Evolutionary conservation across 1,284 basidiomycete genomes (phyloP).

Genomic region (Malassezia slooffiae): DNA sequence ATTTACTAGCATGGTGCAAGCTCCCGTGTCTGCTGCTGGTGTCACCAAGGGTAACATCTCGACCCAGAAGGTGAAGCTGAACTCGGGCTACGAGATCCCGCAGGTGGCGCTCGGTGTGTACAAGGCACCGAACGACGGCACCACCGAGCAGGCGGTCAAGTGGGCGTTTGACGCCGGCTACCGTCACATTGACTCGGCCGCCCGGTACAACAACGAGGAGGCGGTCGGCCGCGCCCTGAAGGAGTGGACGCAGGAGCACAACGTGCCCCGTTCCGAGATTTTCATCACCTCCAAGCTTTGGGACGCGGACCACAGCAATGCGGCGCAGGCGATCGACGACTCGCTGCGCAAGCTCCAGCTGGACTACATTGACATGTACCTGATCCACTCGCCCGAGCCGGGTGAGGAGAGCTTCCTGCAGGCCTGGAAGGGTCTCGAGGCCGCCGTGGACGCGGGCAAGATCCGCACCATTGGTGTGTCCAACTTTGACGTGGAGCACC

Average conservation of each 20-base stretch:
- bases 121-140: constrained; percentile 45
- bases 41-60: constrained; percentile 29
- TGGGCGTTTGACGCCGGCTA: constrained; percentile 45
- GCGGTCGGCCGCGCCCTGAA: constrained; percentile 44
- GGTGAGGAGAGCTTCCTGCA: constrained; percentile 34
- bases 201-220: constrained; percentile 45
- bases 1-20: neutral
- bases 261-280: constrained; percentile 42
- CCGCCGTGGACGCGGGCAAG: constrained; percentile 42
- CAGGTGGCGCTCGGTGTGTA: constrained; percentile 45
- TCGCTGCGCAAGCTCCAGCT: constrained; percentile 44
- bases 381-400: constrained; percentile 43
- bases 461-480: constrained; percentile 45
- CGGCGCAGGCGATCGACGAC: constrained; percentile 39
- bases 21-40: constrained; percentile 18
- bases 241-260: constrained; percentile 31
- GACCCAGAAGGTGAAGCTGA: constrained; percentile 41
- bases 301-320: constrained; percentile 43
- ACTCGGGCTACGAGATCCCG: constrained; percentile 37
- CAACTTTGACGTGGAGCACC: constrained; percentile 44
- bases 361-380: constrained; percentile 43
- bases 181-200: constrained; percentile 44
- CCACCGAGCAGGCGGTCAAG: constrained; percentile 43
- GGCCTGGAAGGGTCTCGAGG: constrained; percentile 44
- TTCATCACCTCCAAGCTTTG: constrained; percentile 47